Evolutionary conservation across 129 eudicot species (phyloP).

Genomic region (Oenanthe sinensis): DNA sequence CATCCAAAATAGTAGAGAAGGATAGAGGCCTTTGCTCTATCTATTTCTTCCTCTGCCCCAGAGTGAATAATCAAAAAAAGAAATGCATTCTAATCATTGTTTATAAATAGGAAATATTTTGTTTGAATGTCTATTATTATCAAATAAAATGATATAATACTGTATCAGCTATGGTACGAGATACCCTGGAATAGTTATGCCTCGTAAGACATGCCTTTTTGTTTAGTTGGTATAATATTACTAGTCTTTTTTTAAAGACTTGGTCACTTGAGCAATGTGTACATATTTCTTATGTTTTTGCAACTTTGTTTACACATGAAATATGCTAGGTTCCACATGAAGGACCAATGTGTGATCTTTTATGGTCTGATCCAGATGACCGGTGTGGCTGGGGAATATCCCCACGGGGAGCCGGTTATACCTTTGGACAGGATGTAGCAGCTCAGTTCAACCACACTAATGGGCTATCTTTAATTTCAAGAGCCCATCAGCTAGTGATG

Average conservation of each 20-base stretch:
- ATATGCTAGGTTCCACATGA: constrained; percentile 69
- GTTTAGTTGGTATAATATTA: constrained; percentile 29
- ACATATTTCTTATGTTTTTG: neutral
- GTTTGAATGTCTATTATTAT: neutral
- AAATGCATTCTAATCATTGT: neutral
- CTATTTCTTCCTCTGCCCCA: neutral
- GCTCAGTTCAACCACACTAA: constrained; percentile 82
- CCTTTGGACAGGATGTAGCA: constrained; percentile 87
- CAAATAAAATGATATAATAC: neutral
- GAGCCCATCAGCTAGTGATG: constrained; percentile 93
- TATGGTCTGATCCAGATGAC: constrained; percentile 94
- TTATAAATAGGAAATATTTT: neutral
- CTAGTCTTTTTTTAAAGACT: constrained; percentile 18
- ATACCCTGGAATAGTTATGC: neutral
- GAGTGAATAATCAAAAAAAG: neutral
- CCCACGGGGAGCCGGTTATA: constrained; percentile 89
- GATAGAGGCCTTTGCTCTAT: neutral
- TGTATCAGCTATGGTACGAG: no score
- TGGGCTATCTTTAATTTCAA: constrained; percentile 72
- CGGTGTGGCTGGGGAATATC: constrained; percentile 96
- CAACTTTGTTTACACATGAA: neutral
- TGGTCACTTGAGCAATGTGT: neutral
- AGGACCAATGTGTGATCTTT: constrained; percentile 93
- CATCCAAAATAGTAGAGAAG: neutral
- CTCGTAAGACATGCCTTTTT: neutral